A percentile compares a stretch with the other conserved stretches of the same genome.
Evolutionary conservation across 331 rosid species (phyloP).

Genomic region (Quercus lobata): DNA sequence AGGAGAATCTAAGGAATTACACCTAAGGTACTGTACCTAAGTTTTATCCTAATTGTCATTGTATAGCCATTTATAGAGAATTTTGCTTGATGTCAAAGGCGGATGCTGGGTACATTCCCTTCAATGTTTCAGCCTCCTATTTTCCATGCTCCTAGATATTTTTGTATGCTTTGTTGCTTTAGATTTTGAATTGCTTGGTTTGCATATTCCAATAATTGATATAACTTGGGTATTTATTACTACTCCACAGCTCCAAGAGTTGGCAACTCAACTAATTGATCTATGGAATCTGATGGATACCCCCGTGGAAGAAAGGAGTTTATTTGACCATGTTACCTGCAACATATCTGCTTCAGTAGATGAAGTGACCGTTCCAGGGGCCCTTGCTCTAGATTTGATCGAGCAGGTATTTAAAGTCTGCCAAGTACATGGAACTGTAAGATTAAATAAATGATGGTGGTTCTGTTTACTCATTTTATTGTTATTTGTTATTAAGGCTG

Average conservation of each 20-base stretch:
- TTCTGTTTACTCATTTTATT: conserved; percentile 14
- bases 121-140: too few relatives aligned
- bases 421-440: conserved; percentile 3
- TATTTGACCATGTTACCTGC: conserved; percentile 91
- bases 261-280: conserved; percentile 76
- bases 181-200: background rate
- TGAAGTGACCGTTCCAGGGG: conserved; percentile 91
- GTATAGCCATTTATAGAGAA: background rate
- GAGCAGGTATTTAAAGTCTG: conserved; percentile 64
- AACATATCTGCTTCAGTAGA: conserved; percentile 89
- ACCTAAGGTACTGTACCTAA: too few relatives aligned
- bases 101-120: background rate
- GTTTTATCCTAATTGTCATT: background rate
- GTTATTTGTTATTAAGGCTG: conserved; percentile 52
- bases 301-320: conserved; percentile 70
- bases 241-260: conserved; percentile 75
- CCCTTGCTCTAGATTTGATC: conserved; percentile 85
- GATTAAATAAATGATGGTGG: background rate
- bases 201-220: background rate
- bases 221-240: conserved; percentile 13
- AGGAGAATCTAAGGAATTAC: too few relatives aligned
- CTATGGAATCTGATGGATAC: conserved; percentile 99
- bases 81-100: background rate
- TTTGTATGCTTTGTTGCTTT: background rate
- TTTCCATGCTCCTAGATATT: background rate